phyloP scores from a whole-genome alignment of 2,329 filamentous ascomycete species.

The Ambrosiella beaveri region DNA sequence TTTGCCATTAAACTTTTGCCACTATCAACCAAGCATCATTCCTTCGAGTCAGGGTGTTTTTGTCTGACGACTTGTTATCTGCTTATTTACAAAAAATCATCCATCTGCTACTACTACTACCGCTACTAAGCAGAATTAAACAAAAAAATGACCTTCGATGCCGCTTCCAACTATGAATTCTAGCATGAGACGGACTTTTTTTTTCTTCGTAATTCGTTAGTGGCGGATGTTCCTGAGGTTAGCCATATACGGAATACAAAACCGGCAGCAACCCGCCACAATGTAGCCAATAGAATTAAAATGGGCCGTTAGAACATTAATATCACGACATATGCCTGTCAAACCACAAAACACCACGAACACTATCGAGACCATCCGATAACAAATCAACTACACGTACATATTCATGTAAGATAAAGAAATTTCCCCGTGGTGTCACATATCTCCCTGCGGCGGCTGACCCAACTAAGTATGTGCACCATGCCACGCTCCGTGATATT shows the following conservation, averaged over 20 bases:
- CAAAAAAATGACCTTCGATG: too few species aligned
- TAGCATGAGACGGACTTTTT: too few species aligned
- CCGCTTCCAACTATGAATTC: too few species aligned
- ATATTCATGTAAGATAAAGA: not conserved
- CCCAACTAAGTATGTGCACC: not conserved
- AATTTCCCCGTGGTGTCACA: not conserved
- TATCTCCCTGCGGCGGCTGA: not conserved
- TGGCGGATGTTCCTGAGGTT: not conserved
- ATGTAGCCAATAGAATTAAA: not conserved
- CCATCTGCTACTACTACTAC: not conserved
- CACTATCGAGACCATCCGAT: too few species aligned
- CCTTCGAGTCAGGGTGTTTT: not conserved
- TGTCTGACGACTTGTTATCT: not conserved
- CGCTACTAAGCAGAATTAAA: not conserved
- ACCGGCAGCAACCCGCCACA: not conserved
- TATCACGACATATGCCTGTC: not conserved
- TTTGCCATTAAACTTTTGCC: slow-evolving; percentile 3
- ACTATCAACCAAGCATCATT: not conserved
- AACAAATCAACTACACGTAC: not conserved
- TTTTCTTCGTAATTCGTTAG: not conserved
- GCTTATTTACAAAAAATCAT: not conserved
- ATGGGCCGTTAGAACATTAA: not conserved
- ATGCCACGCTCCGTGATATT: not conserved
- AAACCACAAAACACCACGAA: too few species aligned
- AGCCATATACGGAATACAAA: not conserved